Conservation (phyloP, 176 grass and related monocot genomes). For the Cenchrus purpureus region DNA sequence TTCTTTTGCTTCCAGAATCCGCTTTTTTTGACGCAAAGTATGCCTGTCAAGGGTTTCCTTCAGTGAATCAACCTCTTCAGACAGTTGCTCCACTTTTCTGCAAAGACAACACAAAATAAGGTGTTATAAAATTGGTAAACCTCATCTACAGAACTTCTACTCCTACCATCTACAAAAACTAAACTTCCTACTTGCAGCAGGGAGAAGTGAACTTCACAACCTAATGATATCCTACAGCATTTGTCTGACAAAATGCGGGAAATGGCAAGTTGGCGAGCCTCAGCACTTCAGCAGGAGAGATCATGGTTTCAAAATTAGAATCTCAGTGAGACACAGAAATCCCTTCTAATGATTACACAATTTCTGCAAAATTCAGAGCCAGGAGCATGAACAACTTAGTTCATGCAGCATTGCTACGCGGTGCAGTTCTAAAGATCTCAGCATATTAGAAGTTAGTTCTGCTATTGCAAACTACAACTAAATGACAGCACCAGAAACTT, state of each 20-base stretch:
- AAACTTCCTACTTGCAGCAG: constrained; percentile 1
- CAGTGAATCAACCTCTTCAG: constrained; percentile 87
- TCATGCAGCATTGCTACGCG: neutral
- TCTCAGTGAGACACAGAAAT: neutral
- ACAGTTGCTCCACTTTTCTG: constrained; percentile 93
- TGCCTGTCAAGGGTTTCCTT: constrained; percentile 76
- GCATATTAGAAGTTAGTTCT: neutral
- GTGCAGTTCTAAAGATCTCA: neutral
- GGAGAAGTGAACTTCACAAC: neutral
- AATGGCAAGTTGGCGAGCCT: neutral
- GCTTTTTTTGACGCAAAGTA: constrained; percentile 74
- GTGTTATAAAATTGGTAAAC: constrained; percentile 38
- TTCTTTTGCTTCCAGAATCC: constrained; percentile 84
- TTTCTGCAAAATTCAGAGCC: neutral
- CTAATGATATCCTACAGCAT: neutral
- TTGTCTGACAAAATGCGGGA: neutral
- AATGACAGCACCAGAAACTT: neutral
- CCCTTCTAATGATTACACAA: neutral
- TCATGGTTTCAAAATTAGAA: neutral
- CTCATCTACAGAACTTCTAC: neutral
- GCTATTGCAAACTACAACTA: neutral
- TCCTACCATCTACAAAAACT: neutral
- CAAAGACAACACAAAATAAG: constrained; percentile 34
- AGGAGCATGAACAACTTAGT: neutral
- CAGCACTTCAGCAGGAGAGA: neutral